Base-by-base conservation (phyloP, 805 yeast species). In the Candida koratica region DNA sequence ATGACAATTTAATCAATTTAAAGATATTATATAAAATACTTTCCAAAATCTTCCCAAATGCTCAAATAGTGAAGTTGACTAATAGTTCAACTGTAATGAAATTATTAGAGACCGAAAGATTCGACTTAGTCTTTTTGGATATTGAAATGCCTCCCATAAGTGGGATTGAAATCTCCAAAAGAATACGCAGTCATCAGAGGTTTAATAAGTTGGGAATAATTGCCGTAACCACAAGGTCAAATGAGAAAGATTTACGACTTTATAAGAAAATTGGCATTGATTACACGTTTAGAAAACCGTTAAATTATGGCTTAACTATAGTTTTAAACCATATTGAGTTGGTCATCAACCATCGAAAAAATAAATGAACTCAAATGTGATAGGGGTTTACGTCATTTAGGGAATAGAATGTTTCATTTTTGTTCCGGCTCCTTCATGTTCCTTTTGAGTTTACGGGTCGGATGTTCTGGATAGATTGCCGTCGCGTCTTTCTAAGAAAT, bases 111-210 rank as follows among this genome's bases (percentile, higher is more conserved):
- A 29, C 38, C 1, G 39, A 44, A 18, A 25, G 28, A 12, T 61
- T 49, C 34, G 64, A 65, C 38, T 45, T 60, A 20, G 51, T 64
- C 6, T 68, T 67, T 35, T 49, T 67, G 26, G 73, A 68, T 43
- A 68, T 68, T 20, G 73, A 68, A 41, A 68, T 68, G 73, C 73
- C 73, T 4, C 47, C 44, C 9, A 51, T 67, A 13, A 49, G 61
- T 13, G 73, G 73, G 9, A 49, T 62, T 5, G 67, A 66, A 14
- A 51, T 68, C 15, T 60, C 68, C n/a, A 40, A 37, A 17, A 33
- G 31, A 13, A 43, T 55, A 2, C 34, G 55, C 25, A 26, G 29
- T 24, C 36, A 28, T 4, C 38, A 41, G 25, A 40, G 34, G 22
- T 45, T 41, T 32, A 49, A 55, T 29, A 26, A 45, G 3, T 41